Evolutionary conservation across 2,329 filamentous ascomycete genomes (phyloP), one percentile per base, ranked within the genome.

Genomic region (Fusarium humuli): DNA sequence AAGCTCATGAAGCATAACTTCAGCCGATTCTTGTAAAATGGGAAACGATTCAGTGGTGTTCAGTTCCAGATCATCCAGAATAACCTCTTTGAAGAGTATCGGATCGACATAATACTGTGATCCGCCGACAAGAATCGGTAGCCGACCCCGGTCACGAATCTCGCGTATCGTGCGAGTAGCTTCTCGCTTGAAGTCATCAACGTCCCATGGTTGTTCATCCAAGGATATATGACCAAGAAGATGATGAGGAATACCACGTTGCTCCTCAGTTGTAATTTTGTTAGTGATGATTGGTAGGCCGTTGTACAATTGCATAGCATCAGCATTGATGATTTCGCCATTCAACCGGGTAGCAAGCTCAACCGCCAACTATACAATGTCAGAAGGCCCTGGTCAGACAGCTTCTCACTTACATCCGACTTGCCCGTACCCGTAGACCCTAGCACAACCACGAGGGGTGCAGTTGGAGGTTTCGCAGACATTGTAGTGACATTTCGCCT

Each of bases 291-390:
- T 91, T 7, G 96, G 94, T 45, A 99, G 83, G 5, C 96, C 96
- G 56, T 88, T 87, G 79, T 99, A 99, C 82, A 99, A 90, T 79
- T 99, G 96, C 94, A 99, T 97, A 41, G 96, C 96, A 84, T 99
- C 96, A 48, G 93, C 93, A 78, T 99, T 99, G 82, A 99, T 94
- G 55, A 99, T 88, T 80, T 99, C 96, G 77, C 97, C 96, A 79
- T 96, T 91, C 81, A 94, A 94, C 23, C 87, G 88, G 44, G 86
- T 86, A 2, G 97, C 96, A 54, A 99, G 83, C 69, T 97, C 93
- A 42, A 99, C 91, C 11, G 96, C 96, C 71, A 98, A 87, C 94
- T 97, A 67, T 8, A 9, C 46, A 49, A 6, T 16, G 65, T 65
- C 41, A 67, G 56, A 59, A 10, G 54, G 30, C 52, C 32, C n/a